A percentile compares a stretch with the other conserved stretches of the same genome.
These are phyloP conservation scores for Picochlorum sp. DNA, from an alignment of 139 green algal species.

Conservation along the genomic window DNA sequence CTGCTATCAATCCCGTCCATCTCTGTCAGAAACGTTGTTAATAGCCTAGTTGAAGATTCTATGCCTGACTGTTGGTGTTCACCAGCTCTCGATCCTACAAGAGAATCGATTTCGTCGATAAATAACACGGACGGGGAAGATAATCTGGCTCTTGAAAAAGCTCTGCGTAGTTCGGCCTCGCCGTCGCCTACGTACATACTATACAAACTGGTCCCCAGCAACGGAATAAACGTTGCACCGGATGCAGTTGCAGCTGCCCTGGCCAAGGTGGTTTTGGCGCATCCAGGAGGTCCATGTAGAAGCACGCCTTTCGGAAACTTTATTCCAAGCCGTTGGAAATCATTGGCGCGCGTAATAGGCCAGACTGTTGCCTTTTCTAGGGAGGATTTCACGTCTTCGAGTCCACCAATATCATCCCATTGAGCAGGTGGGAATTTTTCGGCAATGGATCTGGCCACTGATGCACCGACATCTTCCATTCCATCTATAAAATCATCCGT, in stretches of 20 bases:
- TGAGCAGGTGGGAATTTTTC: constrained; percentile 10
- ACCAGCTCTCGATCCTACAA: constrained; percentile 35
- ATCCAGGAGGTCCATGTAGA: constrained; percentile 78
- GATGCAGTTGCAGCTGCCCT: constrained; percentile 54
- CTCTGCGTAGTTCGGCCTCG: constrained; percentile 56
- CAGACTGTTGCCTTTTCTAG: constrained; percentile 72
- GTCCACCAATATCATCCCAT: constrained; percentile 74
- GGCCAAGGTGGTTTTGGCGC: constrained; percentile 78
- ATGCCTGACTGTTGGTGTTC: neutral
- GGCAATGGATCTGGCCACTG: neutral
- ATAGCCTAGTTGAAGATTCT: constrained; percentile 28
- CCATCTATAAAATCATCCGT: neutral
- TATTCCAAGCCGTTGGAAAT: constrained; percentile 64
- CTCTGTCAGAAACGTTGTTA: constrained; percentile 74
- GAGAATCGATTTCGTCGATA: constrained; percentile 76
- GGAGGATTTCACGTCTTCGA: constrained; percentile 56
- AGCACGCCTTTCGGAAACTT: constrained; percentile 61
- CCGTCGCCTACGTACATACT: constrained; percentile 82
- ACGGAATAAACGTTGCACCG: constrained; percentile 54
- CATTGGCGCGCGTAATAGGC: constrained; percentile 53
- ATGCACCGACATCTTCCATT: constrained; percentile 1
- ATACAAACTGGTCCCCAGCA: constrained; percentile 58
- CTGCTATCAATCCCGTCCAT: constrained; percentile 68
- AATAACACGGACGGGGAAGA: constrained; percentile 72
- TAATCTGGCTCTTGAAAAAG: constrained; percentile 55